Conservation (phyloP, 805 yeast species). For the Maudiozyma barnettii region DNA sequence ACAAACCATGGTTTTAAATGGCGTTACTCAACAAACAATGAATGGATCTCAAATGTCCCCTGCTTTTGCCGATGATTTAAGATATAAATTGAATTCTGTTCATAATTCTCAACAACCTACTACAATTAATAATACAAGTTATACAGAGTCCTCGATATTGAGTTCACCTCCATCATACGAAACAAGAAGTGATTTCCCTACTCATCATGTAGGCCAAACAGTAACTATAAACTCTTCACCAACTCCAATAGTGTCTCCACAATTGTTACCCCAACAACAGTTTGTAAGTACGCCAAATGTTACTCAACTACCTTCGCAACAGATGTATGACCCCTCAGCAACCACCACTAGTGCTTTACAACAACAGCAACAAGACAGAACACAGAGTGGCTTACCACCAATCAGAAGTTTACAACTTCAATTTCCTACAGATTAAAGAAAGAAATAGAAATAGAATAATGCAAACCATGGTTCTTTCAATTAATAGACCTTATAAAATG, state of each 20-base stretch:
- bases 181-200: neutral
- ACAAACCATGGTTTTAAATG: neutral
- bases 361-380: neutral
- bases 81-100: slow-evolving; percentile 14
- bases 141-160: neutral
- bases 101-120: slow-evolving; percentile 5
- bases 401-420: slow-evolving; percentile 26
- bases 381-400: slow-evolving; percentile 19
- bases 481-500: neutral
- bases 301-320: neutral
- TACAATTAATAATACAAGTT: slow-evolving; percentile 3
- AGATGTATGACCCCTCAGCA: neutral
- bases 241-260: slow-evolving; percentile 1
- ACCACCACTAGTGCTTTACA: too few relatives aligned
- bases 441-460: neutral
- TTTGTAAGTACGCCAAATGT: neutral
- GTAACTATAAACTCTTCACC: neutral
- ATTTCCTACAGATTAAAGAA: slow-evolving; percentile 22
- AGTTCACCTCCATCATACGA: neutral
- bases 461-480: neutral
- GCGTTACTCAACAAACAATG: too few relatives aligned
- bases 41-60: neutral
- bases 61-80: slow-evolving; percentile 13
- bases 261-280: neutral
- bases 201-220: neutral